Evolutionary conservation across 495 filamentous ascomycete species (phyloP), one percentile per base, ranked within the genome.

Genomic region (Sphaerosporella brunnea): DNA sequence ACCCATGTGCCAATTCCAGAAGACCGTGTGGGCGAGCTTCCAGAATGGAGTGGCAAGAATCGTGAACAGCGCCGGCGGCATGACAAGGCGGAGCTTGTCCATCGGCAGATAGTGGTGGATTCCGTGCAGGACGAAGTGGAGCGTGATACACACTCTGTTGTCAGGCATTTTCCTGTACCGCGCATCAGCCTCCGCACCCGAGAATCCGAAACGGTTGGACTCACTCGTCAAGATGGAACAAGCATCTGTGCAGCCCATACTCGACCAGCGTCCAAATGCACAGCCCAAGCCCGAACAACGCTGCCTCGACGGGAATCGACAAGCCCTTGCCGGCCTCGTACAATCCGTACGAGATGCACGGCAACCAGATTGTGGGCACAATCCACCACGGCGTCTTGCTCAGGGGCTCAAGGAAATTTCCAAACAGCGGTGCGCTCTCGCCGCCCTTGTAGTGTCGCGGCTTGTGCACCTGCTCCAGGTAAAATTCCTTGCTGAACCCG

Each of bases 91-190:
- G 49, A 92, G 82, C 49, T 79, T 85, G 69, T 99, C 92, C 92
- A 99, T 96, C 8, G 92, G 92, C 36, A 99, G 72, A 59, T 94
- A 99, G 65, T 99, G 92, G 59, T 99, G 92, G 53, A 99, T 82
- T 36, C 92, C 92, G 57, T 99, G 92, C 30, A 99, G 80, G 23
- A 93, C 64, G 68, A 99, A 99, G 58, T 99, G 92, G 2, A 78
- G 54, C 2, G 85, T 94, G 50, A 96, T 69, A 47, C 75, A 78
- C n/a, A 88, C 80, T 28, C 84, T 72, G 62, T 95, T 92, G 59
- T 99, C 84, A 0, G 92, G 92, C 32, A 99, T 61, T 57, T 49
- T 52, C 15, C 58, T 61, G 19, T 23, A 30, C 18, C 24, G 16
- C 51, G 28, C 43, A 43, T 13, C 16, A 50, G 46, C 20, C 15